Conservation (phyloP, 495 filamentous ascomycete genomes). For the Daldinia bambusicola region DNA sequence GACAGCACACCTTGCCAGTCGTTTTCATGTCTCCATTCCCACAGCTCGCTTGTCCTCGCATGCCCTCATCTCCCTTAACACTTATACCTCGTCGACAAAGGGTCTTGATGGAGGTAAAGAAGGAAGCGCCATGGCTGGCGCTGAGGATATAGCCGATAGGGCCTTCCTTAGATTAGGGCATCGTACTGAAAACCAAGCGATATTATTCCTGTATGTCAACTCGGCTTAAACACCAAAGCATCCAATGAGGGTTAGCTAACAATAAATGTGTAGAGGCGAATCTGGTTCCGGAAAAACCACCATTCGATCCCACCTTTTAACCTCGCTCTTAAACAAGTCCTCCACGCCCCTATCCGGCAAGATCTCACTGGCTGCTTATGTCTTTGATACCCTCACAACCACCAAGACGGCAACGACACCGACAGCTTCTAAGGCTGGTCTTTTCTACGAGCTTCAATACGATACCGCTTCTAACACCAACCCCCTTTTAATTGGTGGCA, state of each 20-base stretch:
- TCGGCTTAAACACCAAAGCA: background rate
- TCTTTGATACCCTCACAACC: constrained; percentile 95
- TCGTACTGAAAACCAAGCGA: constrained; percentile 89
- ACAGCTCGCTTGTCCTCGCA: constrained; percentile 90
- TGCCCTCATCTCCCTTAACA: constrained; percentile 90
- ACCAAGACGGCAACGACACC: constrained; percentile 97
- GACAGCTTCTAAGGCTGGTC: constrained; percentile 92
- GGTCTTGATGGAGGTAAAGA: constrained; percentile 89
- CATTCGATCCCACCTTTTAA: constrained; percentile 85
- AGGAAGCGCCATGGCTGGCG: constrained; percentile 85
- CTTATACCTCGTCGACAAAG: constrained; percentile 85
- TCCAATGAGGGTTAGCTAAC: constrained; percentile 37
- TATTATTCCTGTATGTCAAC: constrained; percentile 84
- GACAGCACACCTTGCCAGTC: constrained; percentile 93
- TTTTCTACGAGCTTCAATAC: constrained; percentile 96
- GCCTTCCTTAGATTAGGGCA: constrained; percentile 87
- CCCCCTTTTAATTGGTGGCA: constrained; percentile 89
- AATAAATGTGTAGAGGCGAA: constrained; percentile 73
- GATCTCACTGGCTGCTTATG: constrained; percentile 89
- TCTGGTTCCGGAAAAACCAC: constrained; percentile 96
- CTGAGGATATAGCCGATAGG: constrained; percentile 86
- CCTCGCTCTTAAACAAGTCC: constrained; percentile 83
- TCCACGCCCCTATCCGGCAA: constrained; percentile 93
- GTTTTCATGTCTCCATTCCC: constrained; percentile 90
- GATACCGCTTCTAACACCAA: constrained; percentile 83